These are phyloP conservation scores for Eucalyptus regnans DNA, from an alignment of 345 rosid genomes.

Conservation along the genomic window DNA sequence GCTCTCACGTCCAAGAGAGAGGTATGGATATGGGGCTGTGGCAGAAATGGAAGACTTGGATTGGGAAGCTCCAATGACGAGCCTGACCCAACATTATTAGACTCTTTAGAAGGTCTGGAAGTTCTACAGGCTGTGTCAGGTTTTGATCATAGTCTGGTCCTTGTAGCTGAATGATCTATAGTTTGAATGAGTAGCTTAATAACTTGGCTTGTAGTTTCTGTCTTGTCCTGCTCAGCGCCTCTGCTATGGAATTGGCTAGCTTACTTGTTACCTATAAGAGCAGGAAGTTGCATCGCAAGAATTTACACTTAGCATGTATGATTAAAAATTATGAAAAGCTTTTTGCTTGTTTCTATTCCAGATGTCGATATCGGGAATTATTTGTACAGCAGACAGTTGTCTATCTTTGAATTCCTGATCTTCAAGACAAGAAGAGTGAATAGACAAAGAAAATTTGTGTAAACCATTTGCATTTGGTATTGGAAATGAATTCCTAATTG, in stretches of 20 bases:
- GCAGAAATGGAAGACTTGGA: conserved; percentile 81
- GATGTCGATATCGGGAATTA: too few species aligned
- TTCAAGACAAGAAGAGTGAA: neutral
- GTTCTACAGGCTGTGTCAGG: conserved; percentile 61
- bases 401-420: neutral
- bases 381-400: too few species aligned
- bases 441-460: neutral
- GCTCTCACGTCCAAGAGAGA: conserved; percentile 51
- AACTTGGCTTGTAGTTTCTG: neutral
- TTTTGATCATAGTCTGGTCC: conserved; percentile 69
- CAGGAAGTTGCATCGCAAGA: neutral
- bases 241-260: neutral
- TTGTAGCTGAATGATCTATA: conserved; percentile 21
- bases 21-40: conserved; percentile 87
- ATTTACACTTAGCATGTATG: neutral
- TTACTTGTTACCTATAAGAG: neutral
- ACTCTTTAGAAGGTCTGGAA: conserved; percentile 35
- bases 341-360: too few species aligned
- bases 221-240: neutral
- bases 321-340: neutral
- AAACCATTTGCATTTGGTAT: neutral
- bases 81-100: conserved; percentile 48
- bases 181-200: neutral
- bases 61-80: conserved; percentile 69
- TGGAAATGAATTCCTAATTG: neutral